A percentile compares a stretch with the other conserved stretches of the same genome.
phyloP scores from a whole-genome alignment of 768 basidiomycete genomes.

The Sporobolomyces pararoseus region DNA sequence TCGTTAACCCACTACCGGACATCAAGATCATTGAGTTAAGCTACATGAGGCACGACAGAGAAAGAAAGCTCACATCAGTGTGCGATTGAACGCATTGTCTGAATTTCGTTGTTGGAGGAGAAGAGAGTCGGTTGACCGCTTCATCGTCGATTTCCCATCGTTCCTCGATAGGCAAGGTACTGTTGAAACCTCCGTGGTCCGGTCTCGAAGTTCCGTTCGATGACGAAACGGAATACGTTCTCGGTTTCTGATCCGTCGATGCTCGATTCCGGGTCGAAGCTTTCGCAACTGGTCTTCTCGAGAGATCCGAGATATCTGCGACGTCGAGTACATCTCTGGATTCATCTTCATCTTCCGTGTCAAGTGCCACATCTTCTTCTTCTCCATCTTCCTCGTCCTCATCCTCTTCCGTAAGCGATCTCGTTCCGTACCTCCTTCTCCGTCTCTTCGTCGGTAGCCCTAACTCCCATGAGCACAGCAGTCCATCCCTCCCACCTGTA shows the following conservation, averaged over 20 bases:
- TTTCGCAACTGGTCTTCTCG: constrained; percentile 10
- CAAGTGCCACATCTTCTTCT: constrained; percentile 1
- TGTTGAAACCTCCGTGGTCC: no score
- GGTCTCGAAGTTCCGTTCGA: constrained; percentile 14
- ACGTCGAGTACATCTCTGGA: constrained; percentile 9
- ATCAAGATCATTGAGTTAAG: not conserved
- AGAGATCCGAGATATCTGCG: not conserved
- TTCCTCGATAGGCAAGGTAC: constrained; percentile 60
- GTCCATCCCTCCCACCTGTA: constrained; percentile 44
- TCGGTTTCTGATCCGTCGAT: not conserved
- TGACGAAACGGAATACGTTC: not conserved
- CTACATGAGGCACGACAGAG: not conserved
- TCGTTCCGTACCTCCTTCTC: constrained; percentile 9
- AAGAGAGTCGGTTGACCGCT: constrained; percentile 47
- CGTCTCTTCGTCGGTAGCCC: constrained; percentile 37
- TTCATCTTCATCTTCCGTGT: constrained; percentile 31
- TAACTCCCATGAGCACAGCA: constrained; percentile 45
- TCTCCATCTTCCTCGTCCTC: constrained; percentile 17
- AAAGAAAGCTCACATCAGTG: constrained; percentile 52
- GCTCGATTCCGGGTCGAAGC: not conserved
- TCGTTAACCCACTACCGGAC: constrained; percentile 91
- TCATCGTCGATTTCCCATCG: constrained; percentile 74
- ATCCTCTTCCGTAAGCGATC: constrained; percentile 10
- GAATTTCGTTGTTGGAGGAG: constrained; percentile 57
- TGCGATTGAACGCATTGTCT: constrained; percentile 85